Conservation (phyloP, 2,329 filamentous ascomycete species). For the Hypomyces perniciosus region DNA sequence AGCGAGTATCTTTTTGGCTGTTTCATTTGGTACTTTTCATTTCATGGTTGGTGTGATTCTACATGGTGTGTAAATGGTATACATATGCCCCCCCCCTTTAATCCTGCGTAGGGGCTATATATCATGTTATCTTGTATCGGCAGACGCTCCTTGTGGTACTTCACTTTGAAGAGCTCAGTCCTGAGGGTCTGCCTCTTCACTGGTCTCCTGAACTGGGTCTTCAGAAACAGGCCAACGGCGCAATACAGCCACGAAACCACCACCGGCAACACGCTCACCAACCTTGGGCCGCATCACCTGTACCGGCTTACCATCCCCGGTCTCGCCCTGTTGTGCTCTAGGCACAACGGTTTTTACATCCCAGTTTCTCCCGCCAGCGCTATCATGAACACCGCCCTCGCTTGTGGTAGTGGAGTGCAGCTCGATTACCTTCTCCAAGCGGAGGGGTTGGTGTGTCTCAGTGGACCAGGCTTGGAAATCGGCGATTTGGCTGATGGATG, state of each 20-base stretch:
- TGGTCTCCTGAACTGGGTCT: constrained; percentile 1
- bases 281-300: constrained; percentile 39
- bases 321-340: constrained; percentile 17
- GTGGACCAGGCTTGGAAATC: constrained; percentile 48
- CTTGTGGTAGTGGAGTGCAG: constrained; percentile 37
- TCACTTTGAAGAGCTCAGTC: neutral
- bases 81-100: no score
- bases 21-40: constrained; percentile 6
- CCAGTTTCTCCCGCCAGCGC: constrained; percentile 53
- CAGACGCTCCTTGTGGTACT: neutral
- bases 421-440: constrained; percentile 55
- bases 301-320: constrained; percentile 21
- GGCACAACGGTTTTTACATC: constrained; percentile 48
- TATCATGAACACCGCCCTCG: constrained; percentile 39
- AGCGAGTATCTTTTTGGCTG: constrained; percentile 21
- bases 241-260: constrained; percentile 36
- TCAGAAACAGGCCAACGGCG: constrained; percentile 26
- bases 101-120: no score
- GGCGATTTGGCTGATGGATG: constrained; percentile 72
- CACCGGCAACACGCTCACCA: constrained; percentile 33
- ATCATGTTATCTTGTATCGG: no score
- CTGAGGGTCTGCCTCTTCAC: neutral
- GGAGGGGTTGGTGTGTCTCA: constrained; percentile 45
- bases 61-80: neutral
- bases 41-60: neutral